Evolutionary conservation across 2,329 filamentous ascomycete genomes (phyloP).

Genomic region (Verticillium nubilum): DNA sequence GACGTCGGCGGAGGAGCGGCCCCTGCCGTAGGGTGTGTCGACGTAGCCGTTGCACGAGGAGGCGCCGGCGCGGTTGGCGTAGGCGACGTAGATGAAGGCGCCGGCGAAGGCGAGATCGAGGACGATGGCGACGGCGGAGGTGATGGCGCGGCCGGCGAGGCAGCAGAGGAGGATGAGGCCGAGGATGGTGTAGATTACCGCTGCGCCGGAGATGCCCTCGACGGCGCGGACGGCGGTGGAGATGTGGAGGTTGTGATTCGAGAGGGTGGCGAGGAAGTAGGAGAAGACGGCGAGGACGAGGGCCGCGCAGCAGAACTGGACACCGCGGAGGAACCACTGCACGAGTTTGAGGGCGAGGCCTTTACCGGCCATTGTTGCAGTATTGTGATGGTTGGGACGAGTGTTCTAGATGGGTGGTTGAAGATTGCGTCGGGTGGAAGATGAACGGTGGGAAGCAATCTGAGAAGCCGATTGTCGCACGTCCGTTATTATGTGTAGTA

Average conservation of each 20-base stretch:
- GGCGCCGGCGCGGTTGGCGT: slow-evolving; percentile 65
- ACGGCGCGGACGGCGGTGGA: slow-evolving; percentile 65
- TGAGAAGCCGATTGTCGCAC: background rate
- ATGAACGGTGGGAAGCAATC: background rate
- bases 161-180: slow-evolving; percentile 74
- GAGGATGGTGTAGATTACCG: slow-evolving; percentile 67
- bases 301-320: slow-evolving; percentile 68
- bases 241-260: slow-evolving; percentile 59
- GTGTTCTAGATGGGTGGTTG: background rate
- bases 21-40: slow-evolving; percentile 64
- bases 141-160: slow-evolving; percentile 67
- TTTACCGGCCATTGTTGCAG: slow-evolving; percentile 48
- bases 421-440: too few relatives aligned
- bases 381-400: background rate
- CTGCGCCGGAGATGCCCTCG: slow-evolving; percentile 70
- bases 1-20: slow-evolving; percentile 42
- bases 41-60: slow-evolving; percentile 56
- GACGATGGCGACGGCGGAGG: slow-evolving; percentile 67
- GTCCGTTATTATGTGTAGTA: background rate
- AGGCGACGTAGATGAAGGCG: slow-evolving; percentile 76
- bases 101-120: slow-evolving; percentile 73
- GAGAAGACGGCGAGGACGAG: slow-evolving; percentile 75
- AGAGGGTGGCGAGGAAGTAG: slow-evolving; percentile 75
- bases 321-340: slow-evolving; percentile 65
- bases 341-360: slow-evolving; percentile 61